Evolutionary conservation across 352 stramenopile species (phyloP), one percentile per base, ranked within the genome.

Genomic region (Globisporangium lucens): DNA sequence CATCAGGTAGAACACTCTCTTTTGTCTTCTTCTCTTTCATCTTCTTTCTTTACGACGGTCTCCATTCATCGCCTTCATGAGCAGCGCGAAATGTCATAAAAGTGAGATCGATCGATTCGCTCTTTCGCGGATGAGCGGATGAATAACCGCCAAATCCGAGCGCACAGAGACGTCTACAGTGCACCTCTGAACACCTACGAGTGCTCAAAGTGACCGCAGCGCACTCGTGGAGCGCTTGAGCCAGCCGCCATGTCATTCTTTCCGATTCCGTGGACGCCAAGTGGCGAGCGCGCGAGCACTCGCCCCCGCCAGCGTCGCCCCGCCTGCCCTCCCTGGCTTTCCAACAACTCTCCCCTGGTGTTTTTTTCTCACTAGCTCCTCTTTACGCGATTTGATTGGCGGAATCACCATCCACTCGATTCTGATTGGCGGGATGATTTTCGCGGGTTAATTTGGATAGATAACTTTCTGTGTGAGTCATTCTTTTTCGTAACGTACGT

Each of bases 21-120:
- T 47, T 68, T 79, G 74, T 65, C n/a, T 38, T 35, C 2, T 29
- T 10, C 4, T 29, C 3, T 43, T 36, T 29, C 15, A 13, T 4
- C 9, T 30, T 47, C 22, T 43, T 61, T 47, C 30, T 30, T 46
- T 7, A 20, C 30, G 20, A 8, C 1, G 4, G 43, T 22, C 17
- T 61, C 17, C 56, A 61, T 49, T 17, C 20, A 29, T 61, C 47
- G 20, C 47, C 17, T 29, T n/a, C 56, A 61, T 61, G 56, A 49
- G 33, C 35, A 49, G 33, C 17, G 29, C 27, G 27, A n/a, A 20
- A 47, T 41, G 66, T 69, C 55, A 77, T 75, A 73, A 69, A 61
- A 56, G 46, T 68, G 36, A 49, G 22, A 55, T 64, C 51, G 52
- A 38, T 68, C 15, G 30, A 51, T 51, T 60, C 22, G 51, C 13